Evolutionary conservation across 805 yeast species (phyloP).

Genomic region (Trichomonascus vanleenenianus): DNA sequence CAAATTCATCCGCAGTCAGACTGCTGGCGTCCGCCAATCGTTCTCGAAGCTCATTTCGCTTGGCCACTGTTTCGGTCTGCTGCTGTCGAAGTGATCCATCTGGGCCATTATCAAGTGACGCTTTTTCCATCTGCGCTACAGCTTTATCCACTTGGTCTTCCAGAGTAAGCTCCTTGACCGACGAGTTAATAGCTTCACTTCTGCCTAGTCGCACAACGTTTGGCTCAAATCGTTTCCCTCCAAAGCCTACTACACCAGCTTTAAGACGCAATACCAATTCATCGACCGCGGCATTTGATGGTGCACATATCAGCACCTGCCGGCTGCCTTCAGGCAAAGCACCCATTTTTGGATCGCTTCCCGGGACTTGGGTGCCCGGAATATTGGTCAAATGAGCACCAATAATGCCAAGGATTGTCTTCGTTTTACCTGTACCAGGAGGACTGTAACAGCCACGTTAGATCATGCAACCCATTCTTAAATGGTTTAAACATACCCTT

Average conservation of each 20-base stretch:
- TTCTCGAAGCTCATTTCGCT: conserved; percentile 49
- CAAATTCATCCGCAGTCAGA: conserved; percentile 23
- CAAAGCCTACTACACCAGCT: conserved; percentile 47
- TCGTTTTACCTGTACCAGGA: conserved; percentile 99
- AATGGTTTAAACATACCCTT: conserved; percentile 42
- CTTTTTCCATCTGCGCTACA: conserved; percentile 1
- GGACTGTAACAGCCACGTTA: conserved; percentile 37
- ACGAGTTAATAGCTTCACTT: conserved; percentile 75
- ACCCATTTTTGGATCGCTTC: neutral
- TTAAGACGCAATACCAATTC: conserved; percentile 80
- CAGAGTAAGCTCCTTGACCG: conserved; percentile 73
- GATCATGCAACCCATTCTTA: neutral
- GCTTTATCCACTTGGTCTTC: conserved; percentile 73
- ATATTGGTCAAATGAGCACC: conserved; percentile 50
- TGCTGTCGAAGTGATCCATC: conserved; percentile 40
- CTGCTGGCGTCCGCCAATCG: conserved; percentile 23
- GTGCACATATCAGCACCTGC: conserved; percentile 87
- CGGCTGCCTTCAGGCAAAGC: conserved; percentile 26
- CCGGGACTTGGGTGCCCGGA: conserved; percentile 1
- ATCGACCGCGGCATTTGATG: conserved; percentile 98
- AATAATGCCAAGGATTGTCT: conserved; percentile 86
- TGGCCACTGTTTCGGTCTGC: conserved; percentile 45
- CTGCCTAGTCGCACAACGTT: conserved; percentile 81
- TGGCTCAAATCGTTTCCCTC: conserved; percentile 46
- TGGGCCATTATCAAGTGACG: conserved; percentile 23